Base-by-base conservation (phyloP, 306 rosid species). In the Malus fusca region DNA sequence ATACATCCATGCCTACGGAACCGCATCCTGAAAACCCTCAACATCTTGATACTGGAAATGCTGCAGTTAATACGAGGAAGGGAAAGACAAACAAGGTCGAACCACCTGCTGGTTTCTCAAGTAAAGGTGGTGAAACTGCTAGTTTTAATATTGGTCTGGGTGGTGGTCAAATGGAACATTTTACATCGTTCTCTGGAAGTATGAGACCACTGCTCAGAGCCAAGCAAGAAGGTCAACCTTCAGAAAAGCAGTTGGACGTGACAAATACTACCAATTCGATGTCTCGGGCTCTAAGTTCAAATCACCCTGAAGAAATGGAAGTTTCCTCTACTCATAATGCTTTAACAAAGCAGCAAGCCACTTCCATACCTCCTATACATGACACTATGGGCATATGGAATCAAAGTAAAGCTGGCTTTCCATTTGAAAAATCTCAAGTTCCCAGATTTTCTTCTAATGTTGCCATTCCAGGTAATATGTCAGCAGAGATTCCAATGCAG, bases 21-120 rank as follows among this genome's bases (percentile, higher is more conserved):
- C 88, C 79, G 55, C 85, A 87, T 65, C 85, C 43, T 85, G 98
- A 88, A 55, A 84, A 81, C 71, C 70, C 91, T 81, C 86, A 91
- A 72, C 89, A 83, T 79, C 85, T 82, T 75, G 97, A 92, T 78
- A 35, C 88, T n/a, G 88, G 90, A 22, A 91, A 78, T 46, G 70
- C 91, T 72, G 79, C 72, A 72, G 88, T 84, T 81, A 95, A 79
- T 84, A 46, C 88, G 66, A 92, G 97, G 91, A 96, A 89, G 85
- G 96, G 93, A 53, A 96, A 92, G 86, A 78, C 84, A 82, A 81
- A 69, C 84, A 96, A 90, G 86, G 88, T 82, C 48, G 99, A 96
- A 77, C 80, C 88, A 13, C 78, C 87, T 21, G 80, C 85, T 73
- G 86, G 91, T 81, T 86, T 82, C 84, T 71, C 93, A 72, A 86